Conservation (phyloP, 306 rosid species). For the Lupinus albus region DNA sequence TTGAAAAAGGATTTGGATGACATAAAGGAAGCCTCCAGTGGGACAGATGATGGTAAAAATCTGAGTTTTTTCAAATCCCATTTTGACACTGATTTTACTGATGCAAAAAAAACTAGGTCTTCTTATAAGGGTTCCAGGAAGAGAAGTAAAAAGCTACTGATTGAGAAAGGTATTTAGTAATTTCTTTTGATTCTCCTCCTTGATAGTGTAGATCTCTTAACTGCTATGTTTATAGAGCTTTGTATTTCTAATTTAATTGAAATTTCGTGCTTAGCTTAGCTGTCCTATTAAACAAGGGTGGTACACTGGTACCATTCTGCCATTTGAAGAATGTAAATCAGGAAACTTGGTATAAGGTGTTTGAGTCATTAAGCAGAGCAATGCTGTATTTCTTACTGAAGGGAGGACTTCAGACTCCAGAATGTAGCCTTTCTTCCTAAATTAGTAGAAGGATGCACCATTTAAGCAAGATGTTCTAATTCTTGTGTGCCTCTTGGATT, state of each 20-base stretch:
- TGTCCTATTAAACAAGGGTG: constrained; percentile 28
- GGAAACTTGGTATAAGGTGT: constrained; percentile 20
- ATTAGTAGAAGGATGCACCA: constrained; percentile 19
- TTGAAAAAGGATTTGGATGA: constrained; percentile 62
- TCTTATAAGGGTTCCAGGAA: constrained; percentile 60
- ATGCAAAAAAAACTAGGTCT: constrained; percentile 53
- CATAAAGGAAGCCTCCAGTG: constrained; percentile 74
- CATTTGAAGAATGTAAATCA: constrained; percentile 10
- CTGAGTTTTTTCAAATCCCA: constrained; percentile 53
- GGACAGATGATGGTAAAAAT: constrained; percentile 72
- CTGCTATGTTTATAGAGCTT: constrained; percentile 17
- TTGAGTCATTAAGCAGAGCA: constrained; percentile 22
- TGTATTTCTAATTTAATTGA: constrained; percentile 32
- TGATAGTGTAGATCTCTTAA: background rate
- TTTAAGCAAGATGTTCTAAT: constrained; percentile 29
- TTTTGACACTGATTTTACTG: constrained; percentile 52
- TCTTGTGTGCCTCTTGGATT: constrained; percentile 25
- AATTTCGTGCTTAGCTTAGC: constrained; percentile 28
- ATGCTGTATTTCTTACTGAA: constrained; percentile 24
- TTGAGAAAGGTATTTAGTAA: constrained; percentile 58
- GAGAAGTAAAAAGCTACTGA: constrained; percentile 59
- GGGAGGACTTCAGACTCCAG: constrained; percentile 6
- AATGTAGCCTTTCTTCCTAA: constrained; percentile 23
- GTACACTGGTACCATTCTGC: constrained; percentile 12
- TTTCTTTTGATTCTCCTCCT: constrained; percentile 15